These are phyloP conservation scores for Globisporangium rhizosaccharum DNA, from an alignment of 352 stramenopile species.

Conservation along the genomic window DNA sequence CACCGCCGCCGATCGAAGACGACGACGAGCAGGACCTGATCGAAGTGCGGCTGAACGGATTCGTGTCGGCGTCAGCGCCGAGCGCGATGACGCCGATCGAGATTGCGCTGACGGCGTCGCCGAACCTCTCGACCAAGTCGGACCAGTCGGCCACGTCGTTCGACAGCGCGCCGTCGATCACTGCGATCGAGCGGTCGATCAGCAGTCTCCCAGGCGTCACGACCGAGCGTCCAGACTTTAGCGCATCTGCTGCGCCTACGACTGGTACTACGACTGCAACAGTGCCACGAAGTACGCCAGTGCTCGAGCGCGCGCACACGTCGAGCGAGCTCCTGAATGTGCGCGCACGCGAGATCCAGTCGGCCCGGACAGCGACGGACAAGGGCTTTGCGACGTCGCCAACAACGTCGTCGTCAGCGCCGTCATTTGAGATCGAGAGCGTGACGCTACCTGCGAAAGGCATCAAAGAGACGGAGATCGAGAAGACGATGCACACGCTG, in stretches of 20 bases:
- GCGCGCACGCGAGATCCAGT: constrained; percentile 41
- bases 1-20: not conserved
- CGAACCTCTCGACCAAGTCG: constrained; percentile 22
- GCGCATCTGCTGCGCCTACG: not conserved
- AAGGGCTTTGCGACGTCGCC: constrained; percentile 27
- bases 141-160: constrained; percentile 36
- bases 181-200: constrained; percentile 30
- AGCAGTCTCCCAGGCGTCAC: constrained; percentile 26
- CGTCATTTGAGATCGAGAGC: constrained; percentile 82
- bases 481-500: constrained; percentile 77
- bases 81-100: constrained; percentile 30
- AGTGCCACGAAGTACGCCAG: constrained; percentile 27
- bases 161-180: constrained; percentile 36
- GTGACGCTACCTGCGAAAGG: constrained; percentile 59
- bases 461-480: constrained; percentile 76
- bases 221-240: constrained; percentile 24
- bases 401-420: constrained; percentile 29
- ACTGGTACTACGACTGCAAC: constrained; percentile 1
- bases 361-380: constrained; percentile 31
- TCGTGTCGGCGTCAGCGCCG: constrained; percentile 29
- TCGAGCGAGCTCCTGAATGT: constrained; percentile 64
- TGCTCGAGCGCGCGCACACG: constrained; percentile 66
- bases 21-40: constrained; percentile 4
- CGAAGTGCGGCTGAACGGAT: constrained; percentile 16
- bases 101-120: constrained; percentile 21